Evolutionary conservation across 2,329 filamentous ascomycete species (phyloP), one percentile per base, ranked within the genome.

Genomic region (Dichotomopilus funicola): DNA sequence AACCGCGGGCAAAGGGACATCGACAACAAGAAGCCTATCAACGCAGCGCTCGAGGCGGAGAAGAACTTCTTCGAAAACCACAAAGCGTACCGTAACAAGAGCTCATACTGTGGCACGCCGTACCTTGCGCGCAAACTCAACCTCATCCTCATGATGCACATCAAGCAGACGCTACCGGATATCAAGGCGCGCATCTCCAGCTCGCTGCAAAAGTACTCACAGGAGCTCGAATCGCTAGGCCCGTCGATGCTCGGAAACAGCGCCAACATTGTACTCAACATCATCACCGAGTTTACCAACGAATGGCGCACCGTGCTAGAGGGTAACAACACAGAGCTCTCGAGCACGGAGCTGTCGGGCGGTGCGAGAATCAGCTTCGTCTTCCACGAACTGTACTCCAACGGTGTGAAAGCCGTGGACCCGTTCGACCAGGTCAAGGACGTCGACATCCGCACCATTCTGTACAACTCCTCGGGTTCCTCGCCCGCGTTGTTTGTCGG

Each of bases 71-170:
- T 99, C 71, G 94, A 99, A 67, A 92, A 92, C 72, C 94, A 99
- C 81, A 95, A 95, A 76, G 92, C 94, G 37, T 99, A 99, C 74
- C 83, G 91, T 59, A 99, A 97, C 76, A 99, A 99, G 84, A 91
- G 90, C 69, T 89, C 91, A 5, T 99, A 99, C 79, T 99, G 94
- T 73, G 94, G 94, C 71, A 99, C 94, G 3, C 94, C 94, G 4
- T 99, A 99, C 69, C 79, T 99, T 58, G 94, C 94, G 4, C 86
- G 92, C 64, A 99, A 99, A 75, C 83, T 99, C 58, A 99, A 99
- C 74, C 79, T 99, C 67, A 97, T 99, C 68, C 81, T 99, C 64
- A 97, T 99, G 92, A 99, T 99, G 94, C 94, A 99, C 78, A 99
- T 99, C 78, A 99, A 99, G 76, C 92, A 99, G 77, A 99, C 94